Evolutionary conservation across 2,329 filamentous ascomycete species (phyloP).

Genomic region (Didymella arachidicola): DNA sequence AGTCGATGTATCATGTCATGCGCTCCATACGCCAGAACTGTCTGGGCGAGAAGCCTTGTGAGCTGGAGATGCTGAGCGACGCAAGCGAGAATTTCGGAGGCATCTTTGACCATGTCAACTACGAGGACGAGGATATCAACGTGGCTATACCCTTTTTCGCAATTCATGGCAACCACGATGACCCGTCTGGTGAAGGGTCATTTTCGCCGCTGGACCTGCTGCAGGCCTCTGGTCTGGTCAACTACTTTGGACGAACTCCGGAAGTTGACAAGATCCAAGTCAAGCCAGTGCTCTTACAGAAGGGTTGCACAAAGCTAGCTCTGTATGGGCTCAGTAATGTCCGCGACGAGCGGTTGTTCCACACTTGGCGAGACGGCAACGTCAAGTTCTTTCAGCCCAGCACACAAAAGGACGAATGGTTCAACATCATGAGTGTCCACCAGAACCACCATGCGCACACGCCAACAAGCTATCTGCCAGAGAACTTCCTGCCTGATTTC

Average conservation of each 20-base stretch:
- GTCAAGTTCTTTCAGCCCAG: constrained; percentile 92
- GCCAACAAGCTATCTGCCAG: constrained; percentile 90
- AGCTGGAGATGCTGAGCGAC: constrained; percentile 93
- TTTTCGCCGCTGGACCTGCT: constrained; percentile 89
- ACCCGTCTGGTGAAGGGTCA: constrained; percentile 95
- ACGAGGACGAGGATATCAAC: constrained; percentile 97
- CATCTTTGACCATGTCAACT: constrained; percentile 93
- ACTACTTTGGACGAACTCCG: constrained; percentile 92
- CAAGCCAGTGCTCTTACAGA: constrained; percentile 91
- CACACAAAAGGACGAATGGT: constrained; percentile 86
- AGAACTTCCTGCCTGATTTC: constrained; percentile 90
- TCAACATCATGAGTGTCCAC: constrained; percentile 93
- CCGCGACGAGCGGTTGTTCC: constrained; percentile 90
- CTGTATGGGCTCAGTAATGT: constrained; percentile 96
- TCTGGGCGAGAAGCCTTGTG: constrained; percentile 92
- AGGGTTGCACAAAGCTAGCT: constrained; percentile 89
- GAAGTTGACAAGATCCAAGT: constrained; percentile 93
- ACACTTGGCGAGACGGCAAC: constrained; percentile 90
- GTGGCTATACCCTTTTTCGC: constrained; percentile 97
- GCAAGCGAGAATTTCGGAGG: constrained; percentile 87
- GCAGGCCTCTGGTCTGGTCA: constrained; percentile 88
- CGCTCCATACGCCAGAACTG: constrained; percentile 91
- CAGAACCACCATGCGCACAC: constrained; percentile 96
- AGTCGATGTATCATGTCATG: constrained; percentile 98
- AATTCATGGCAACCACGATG: constrained; percentile 98